These are phyloP conservation scores for Pythium myriotylum DNA, from an alignment of 352 stramenopile genomes.

Conservation along the genomic window DNA sequence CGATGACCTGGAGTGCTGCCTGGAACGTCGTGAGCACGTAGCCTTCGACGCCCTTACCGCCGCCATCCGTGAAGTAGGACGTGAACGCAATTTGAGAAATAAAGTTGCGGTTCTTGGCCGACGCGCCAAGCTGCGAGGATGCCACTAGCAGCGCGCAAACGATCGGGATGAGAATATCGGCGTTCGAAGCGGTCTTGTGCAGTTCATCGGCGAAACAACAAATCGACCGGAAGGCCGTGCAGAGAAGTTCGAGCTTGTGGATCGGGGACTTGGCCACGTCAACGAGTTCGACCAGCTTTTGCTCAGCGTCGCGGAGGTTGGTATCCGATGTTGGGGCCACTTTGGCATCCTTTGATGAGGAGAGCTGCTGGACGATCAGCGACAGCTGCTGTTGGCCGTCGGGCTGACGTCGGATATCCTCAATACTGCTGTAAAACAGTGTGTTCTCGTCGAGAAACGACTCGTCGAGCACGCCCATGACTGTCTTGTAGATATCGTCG, in stretches of 20 bases:
- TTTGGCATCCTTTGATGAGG: not conserved
- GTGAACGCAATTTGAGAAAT: conserved; percentile 76
- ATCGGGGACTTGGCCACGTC: conserved; percentile 50
- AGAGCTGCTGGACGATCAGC: conserved; percentile 11
- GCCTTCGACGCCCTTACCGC: conserved; percentile 73
- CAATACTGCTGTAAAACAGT: conserved; percentile 50
- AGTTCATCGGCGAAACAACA: conserved; percentile 70
- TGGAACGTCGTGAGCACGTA: conserved; percentile 82
- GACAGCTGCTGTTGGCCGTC: conserved; percentile 25
- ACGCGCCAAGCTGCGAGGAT: conserved; percentile 23
- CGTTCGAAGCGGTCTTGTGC: conserved; percentile 61
- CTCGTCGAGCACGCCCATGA: conserved; percentile 56
- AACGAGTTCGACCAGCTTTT: conserved; percentile 49
- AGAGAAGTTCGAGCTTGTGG: conserved; percentile 67
- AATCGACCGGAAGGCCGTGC: conserved; percentile 56
- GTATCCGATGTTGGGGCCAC: conserved; percentile 27
- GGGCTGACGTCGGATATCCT: conserved; percentile 52
- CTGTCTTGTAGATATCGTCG: conserved; percentile 62
- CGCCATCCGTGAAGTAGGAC: conserved; percentile 75
- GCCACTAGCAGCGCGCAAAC: conserved; percentile 63
- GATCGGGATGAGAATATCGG: conserved; percentile 75
- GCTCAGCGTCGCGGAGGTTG: conserved; percentile 48
- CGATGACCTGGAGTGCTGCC: conserved; percentile 68
- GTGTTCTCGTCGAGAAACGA: conserved; percentile 47
- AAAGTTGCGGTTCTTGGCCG: conserved; percentile 35